These are phyloP conservation scores for Plenodomus biglobosus DNA, from an alignment of 2,329 filamentous ascomycete genomes.

Conservation along the genomic window DNA sequence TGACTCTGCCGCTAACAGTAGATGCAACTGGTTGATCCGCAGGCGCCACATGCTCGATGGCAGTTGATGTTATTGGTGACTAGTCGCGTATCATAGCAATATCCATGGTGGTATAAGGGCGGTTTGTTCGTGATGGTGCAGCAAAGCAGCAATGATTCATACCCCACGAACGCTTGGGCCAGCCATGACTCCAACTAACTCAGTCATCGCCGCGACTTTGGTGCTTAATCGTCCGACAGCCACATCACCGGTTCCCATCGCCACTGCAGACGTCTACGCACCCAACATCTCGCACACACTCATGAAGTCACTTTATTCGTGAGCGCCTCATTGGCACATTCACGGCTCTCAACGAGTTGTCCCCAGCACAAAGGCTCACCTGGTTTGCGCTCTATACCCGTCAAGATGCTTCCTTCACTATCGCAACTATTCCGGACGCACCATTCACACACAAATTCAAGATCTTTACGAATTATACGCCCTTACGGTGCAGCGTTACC, in stretches of 20 bases:
- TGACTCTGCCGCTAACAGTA: too few relatives aligned
- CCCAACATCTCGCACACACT: not conserved
- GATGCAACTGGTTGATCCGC: too few relatives aligned
- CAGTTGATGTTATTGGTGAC: too few relatives aligned
- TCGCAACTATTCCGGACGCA: constrained; percentile 53
- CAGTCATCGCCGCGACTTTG: not conserved
- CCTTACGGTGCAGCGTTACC: too few relatives aligned
- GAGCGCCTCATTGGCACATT: constrained; percentile 28
- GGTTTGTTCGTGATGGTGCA: not conserved
- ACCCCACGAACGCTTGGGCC: constrained; percentile 7
- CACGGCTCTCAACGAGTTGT: constrained; percentile 26
- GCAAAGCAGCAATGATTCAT: not conserved
- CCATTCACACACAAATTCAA: constrained; percentile 54
- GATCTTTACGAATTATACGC: constrained; percentile 51
- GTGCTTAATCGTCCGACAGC: not conserved
- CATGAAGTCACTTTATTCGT: constrained; percentile 19
- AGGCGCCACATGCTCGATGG: too few relatives aligned
- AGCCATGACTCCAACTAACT: not conserved
- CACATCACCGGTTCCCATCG: constrained; percentile 1
- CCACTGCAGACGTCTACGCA: constrained; percentile 1
- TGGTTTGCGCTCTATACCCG: constrained; percentile 27
- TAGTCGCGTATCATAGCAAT: too few relatives aligned
- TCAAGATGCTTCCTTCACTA: constrained; percentile 56
- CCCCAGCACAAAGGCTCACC: constrained; percentile 22
- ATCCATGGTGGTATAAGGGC: not conserved